These are phyloP conservation scores for Pseudohyphozyma bogoriensis DNA, from an alignment of 768 basidiomycete genomes.

Conservation along the genomic window DNA sequence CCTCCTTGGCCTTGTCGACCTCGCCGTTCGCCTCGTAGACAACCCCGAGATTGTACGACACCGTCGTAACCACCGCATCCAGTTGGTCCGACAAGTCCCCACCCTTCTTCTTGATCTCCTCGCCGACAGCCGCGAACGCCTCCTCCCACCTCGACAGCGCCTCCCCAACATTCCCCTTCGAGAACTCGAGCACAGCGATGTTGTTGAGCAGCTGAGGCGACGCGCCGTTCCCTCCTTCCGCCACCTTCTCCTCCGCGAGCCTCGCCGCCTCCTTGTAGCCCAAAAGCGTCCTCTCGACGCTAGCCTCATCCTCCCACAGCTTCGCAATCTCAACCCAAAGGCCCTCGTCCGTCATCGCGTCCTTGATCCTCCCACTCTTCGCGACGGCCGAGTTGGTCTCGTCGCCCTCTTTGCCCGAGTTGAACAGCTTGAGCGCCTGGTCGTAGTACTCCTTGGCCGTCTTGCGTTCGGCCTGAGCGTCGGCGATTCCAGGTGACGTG, in stretches of 20 bases:
- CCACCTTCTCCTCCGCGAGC: constrained; percentile 32
- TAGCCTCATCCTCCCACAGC: constrained; percentile 70
- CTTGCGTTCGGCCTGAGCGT: constrained; percentile 58
- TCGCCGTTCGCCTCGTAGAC: constrained; percentile 81
- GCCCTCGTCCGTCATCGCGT: constrained; percentile 52
- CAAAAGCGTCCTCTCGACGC: constrained; percentile 56
- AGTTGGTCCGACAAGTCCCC: constrained; percentile 1
- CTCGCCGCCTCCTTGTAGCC: constrained; percentile 58
- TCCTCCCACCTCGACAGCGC: constrained; percentile 61
- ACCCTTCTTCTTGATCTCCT: constrained; percentile 42
- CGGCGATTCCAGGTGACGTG: constrained; percentile 57
- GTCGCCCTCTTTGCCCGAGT: constrained; percentile 31
- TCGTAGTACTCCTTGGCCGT: constrained; percentile 77
- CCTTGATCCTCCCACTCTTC: constrained; percentile 24
- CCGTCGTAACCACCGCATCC: constrained; percentile 67
- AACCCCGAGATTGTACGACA: constrained; percentile 83
- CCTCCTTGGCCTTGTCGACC: constrained; percentile 61
- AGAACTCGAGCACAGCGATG: constrained; percentile 31
- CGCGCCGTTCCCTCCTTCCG: constrained; percentile 22
- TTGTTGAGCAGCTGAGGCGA: constrained; percentile 33
- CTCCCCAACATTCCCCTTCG: constrained; percentile 42
- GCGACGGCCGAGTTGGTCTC: neutral
- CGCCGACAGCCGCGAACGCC: constrained; percentile 51
- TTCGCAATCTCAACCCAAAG: constrained; percentile 84
- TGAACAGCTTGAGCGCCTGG: constrained; percentile 56